These are phyloP conservation scores for Sclerotinia minor DNA, from an alignment of 2,329 filamentous ascomycete genomes.

Conservation along the genomic window DNA sequence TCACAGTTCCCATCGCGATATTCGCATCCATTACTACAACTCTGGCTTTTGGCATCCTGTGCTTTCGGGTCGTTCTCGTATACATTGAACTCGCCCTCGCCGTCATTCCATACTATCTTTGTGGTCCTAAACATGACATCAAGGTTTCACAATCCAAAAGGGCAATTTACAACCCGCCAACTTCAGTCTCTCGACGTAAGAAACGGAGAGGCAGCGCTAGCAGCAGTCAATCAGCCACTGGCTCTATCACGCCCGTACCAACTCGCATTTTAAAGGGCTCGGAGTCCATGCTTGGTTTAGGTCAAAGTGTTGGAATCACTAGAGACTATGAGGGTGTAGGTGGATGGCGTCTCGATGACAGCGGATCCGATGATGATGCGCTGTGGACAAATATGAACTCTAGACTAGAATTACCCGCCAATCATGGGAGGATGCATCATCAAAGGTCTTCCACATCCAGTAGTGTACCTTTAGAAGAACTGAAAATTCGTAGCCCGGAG, in stretches of 20 bases:
- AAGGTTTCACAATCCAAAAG: constrained; percentile 11
- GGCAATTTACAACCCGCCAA: constrained; percentile 18
- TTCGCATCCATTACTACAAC: constrained; percentile 64
- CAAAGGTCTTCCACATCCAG: constrained; percentile 45
- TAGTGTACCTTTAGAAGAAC: constrained; percentile 29
- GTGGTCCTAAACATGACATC: constrained; percentile 27
- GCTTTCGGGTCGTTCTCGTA: constrained; percentile 59
- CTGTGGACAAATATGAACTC: constrained; percentile 56
- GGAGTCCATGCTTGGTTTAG: constrained; percentile 44
- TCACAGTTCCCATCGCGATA: constrained; percentile 63
- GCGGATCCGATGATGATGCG: constrained; percentile 42
- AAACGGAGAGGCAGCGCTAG: constrained; percentile 39
- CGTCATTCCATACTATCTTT: constrained; percentile 57
- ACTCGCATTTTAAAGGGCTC: constrained; percentile 29
- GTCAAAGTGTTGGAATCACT: constrained; percentile 52
- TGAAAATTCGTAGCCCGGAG: constrained; percentile 40
- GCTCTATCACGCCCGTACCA: constrained; percentile 34
- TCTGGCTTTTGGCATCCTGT: constrained; percentile 60
- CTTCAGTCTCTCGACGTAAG: constrained; percentile 23
- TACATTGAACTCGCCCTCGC: constrained; percentile 63
- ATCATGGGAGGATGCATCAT: constrained; percentile 47
- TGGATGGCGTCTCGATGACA: constrained; percentile 53
- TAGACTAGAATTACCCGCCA: constrained; percentile 50
- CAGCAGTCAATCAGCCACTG: constrained; percentile 34
- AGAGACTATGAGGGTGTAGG: constrained; percentile 61